Evolutionary conservation across 129 eudicot genomes (phyloP), one percentile per base, ranked within the genome.

Genomic region (Artemisia tridentata): DNA sequence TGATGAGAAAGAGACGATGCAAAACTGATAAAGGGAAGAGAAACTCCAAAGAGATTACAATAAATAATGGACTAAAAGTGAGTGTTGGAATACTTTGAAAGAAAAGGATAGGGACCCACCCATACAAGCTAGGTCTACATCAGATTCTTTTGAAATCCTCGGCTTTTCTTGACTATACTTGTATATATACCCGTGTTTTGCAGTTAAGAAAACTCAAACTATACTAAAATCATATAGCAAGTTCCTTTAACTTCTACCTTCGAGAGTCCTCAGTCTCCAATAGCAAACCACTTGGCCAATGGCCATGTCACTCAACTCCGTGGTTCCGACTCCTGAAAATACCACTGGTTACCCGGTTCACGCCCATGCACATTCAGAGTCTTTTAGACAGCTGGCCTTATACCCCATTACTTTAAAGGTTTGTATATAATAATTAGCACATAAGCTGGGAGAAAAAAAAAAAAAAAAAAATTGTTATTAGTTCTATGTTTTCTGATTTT

Each of bases 381-480:
- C 88, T 69, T 77, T 80, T 73, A 74, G 83, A 27, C 95, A 81
- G 56, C 80, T 63, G 61, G 55, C 72, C 58, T 79, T 81, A 51
- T 78, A 79, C 73, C 88, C 95, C 81, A 85, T 89, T 73, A 84
- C 92, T 65, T 74, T 92, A 67, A 89, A 92, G 98, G 98, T 92
- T 46, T 69, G 29, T 74, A 71, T 70, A 71, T 69, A 38, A 38
- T 38, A 7, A 38, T 7, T 38, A 38, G 45, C 10, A 7, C 45
- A 38, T 38, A 38, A 38, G 45, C 8, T 38, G 45, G 9, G 31
- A 10, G 21, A 19, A 48, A 45, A 55, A 27, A 45, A 67, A 4
- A 10, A n/a, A 19, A 48, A 45, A 55, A 27, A 45, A 67, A 4
- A 34, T 16, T 29, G 3, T 29, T 9, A 10, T 18, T 12, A 45